Base-by-base conservation (phyloP, 441 rosid species). In the Aquilaria agallochum region DNA sequence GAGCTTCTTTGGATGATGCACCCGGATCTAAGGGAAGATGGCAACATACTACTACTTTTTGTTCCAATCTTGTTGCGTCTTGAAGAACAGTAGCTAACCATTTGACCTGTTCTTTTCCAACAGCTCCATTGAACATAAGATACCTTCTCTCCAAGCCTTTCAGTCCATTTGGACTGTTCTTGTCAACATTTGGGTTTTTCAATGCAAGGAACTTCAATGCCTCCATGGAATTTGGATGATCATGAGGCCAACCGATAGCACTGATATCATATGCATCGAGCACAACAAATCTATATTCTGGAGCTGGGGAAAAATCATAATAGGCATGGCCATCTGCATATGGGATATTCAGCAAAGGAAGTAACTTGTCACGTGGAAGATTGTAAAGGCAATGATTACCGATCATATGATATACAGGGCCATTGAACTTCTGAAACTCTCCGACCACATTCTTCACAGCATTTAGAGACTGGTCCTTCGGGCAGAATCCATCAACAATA, bases 311-410 rank as follows among this genome's bases (percentile, higher is more conserved):
- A 53, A 94, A 87, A n/a, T 91, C 97, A 62, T 89, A 91, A 74
- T 89, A 89, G 46, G 96, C 97, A 55, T 55, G 70, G 6, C 78
- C 70, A 56, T 79, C 82, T 36, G 42, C 32, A 69, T 71, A 70
- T 3, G 77, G 82, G 63, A 87, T 91, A 62, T 84, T 84, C 71
- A 94, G 72, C 4, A 91, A 71, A 0, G 96, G 95, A 55, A 90
- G 90, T 57, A 91, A 59, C 68, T 84, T 69, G 58, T 76, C 76
- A 3, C 96, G 90, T 4, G 90, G 88, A 67, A 94, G 96, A 71
- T 91, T 91, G 77, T 94, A 94, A 10, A 91, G 89, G 65, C 97
- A 91, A 69, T 94, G 99, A 64, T 94, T 89, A 6, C 97, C 98
- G 56, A 94, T 91, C 88, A 87, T 69, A 67, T 94, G 97, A 80